Base-by-base conservation (phyloP, 306 rosid species). In the Arachis stenosperma region DNA sequence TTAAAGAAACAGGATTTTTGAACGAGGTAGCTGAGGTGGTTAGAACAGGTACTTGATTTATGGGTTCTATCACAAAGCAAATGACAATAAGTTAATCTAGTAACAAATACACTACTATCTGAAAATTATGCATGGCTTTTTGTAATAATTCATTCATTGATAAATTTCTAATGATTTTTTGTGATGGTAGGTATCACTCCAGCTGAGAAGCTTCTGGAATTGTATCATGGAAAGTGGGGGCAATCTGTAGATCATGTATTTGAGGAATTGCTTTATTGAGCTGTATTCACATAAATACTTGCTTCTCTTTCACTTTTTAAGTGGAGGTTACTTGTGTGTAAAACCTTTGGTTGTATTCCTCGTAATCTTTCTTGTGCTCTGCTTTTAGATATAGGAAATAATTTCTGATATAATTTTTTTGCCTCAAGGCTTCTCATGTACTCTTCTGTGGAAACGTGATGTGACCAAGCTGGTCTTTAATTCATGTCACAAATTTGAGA, bases 1-100 rank as follows among this genome's bases (percentile, higher is more conserved):
- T 56, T 78, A 92, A 95, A 82, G 99, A 95, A 85, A 64, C 88
- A 0, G 98, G 97, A 59, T 91, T 91, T 88, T 84, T 95, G 82
- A 95, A 95, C 78, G 99, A 77, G 75, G 97, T 95, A 65, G 79
- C 91, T 3, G 98, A 91, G 85, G 98, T 95, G 73, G 96, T 90
- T 71, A 87, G 86, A 77, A 86, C 96, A 80, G 98, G 99, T 95
- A 84, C 70, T 57, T 69, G 27, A 30, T 60, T 46, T 66, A 29
- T 55, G 65, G 58, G 61, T 54, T 46, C 51, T 17, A 43, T 53
- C 4, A 33, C 37, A 33, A 33, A 48, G 8, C 46, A 67, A n/a
- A 53, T 27, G 7, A 17, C 9, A 4, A 42, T 56, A 47, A 9
- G 43, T 6, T n/a, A 27, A 17, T 42, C 36, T 61, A 60, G 50